These are phyloP conservation scores for Nitzschia putrida DNA, from an alignment of 108 stramenopile genomes.

Conservation along the genomic window DNA sequence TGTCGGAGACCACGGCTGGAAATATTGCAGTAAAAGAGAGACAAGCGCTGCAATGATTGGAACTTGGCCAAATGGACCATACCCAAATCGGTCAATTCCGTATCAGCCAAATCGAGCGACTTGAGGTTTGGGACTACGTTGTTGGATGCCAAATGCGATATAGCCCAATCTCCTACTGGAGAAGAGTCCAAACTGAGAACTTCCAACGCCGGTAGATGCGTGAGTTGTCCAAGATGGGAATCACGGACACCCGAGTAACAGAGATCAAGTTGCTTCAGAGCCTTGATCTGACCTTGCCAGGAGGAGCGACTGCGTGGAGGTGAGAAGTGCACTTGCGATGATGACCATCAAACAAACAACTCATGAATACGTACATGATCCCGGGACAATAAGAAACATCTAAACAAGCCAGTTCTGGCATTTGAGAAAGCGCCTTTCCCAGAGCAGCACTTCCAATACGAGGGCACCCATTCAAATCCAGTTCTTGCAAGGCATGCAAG, in stretches of 20 bases:
- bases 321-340: too few relatives aligned
- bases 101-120: constrained; percentile 76
- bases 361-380: constrained; percentile 60
- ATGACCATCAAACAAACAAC: too few relatives aligned
- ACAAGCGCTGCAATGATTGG: constrained; percentile 59
- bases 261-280: constrained; percentile 64
- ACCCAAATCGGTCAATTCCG: constrained; percentile 74
- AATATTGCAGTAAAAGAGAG: constrained; percentile 85
- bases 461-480: constrained; percentile 81
- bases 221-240: constrained; percentile 58
- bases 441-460: constrained; percentile 60
- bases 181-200: constrained; percentile 84
- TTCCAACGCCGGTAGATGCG: constrained; percentile 62
- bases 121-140: constrained; percentile 73
- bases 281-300: constrained; percentile 86
- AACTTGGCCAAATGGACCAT: constrained; percentile 80
- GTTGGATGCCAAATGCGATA: constrained; percentile 78
- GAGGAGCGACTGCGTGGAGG: constrained; percentile 51
- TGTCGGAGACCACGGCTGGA: constrained; percentile 68
- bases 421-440: constrained; percentile 50
- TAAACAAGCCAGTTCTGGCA: constrained; percentile 47
- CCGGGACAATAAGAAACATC: constrained; percentile 79
- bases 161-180: constrained; percentile 66
- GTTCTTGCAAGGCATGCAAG: constrained; percentile 53
- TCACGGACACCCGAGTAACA: constrained; percentile 79